Base-by-base conservation (phyloP, 495 filamentous ascomycete species). In the Penicillium paradoxum region DNA sequence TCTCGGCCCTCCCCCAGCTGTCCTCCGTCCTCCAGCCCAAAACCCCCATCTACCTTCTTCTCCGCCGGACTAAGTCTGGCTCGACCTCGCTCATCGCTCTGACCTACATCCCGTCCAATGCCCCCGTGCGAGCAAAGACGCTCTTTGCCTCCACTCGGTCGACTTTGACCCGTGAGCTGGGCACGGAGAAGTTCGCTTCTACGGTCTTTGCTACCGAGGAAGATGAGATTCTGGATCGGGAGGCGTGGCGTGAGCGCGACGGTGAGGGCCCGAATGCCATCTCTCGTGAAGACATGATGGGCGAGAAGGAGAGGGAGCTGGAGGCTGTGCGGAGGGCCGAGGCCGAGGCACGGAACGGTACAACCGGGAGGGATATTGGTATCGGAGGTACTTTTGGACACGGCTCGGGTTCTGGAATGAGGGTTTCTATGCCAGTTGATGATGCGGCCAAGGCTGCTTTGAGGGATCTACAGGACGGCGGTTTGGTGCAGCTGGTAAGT, bases 101-200 rank as follows among this genome's bases (percentile, higher is more conserved):
- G 39, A 91, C 93, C 27, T 97, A 96, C 66, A 88, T 98, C 39
- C 93, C 93, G 3, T 89, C 90, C 64, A 71, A 86, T 48, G 92
- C 93, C 5, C 87, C 87, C 15, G 93, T 98, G 34, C 86, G 93
- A 36, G 86, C 92, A 58, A 98, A 98, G 79, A 97, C 91, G 78
- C 81, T 98, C 45, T 96, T 97, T 70, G 92, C 93, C 30, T 83
- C 87, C 36, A 96, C 93, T 15, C 82, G 91, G 34, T 76, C 91
- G 48, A 91, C 90, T 0, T 77, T 98, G 10, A 76, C 85, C 36
- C 80, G 92, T 37, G 92, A 96, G 72, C 78, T 98, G 14, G 93
- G 93, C 41, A 84, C 82, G 18, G 93, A 97, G 70, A 84, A 89
- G 65, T 97, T 98, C 71, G 84, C 86, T 53, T 84, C 81, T 34